A percentile compares a stretch with the other conserved stretches of the same genome.
These are phyloP conservation scores for Rubus idaeus DNA, from an alignment of 306 rosid genomes.

Conservation along the genomic window DNA sequence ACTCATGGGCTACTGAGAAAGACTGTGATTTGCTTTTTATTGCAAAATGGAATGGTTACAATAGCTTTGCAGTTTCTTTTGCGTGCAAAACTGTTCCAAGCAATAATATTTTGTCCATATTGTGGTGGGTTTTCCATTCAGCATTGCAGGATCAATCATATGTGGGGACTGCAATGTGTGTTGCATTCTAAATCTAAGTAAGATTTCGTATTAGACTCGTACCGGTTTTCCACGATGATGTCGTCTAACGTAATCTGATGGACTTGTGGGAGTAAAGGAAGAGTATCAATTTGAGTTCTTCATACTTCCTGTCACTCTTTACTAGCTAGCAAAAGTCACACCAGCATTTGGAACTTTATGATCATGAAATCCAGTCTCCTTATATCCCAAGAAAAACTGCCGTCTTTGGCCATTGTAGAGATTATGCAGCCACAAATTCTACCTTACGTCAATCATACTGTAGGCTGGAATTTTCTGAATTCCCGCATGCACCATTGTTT, in stretches of 20 bases:
- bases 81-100: not conserved
- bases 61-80: not conserved
- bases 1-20: not conserved
- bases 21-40: not conserved
- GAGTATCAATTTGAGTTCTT: not conserved
- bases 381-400: not conserved
- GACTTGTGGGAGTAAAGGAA: not conserved
- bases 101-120: not conserved
- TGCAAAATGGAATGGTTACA: not conserved
- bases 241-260: not conserved
- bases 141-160: not conserved
- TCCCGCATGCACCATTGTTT: constrained; percentile 52
- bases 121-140: not conserved
- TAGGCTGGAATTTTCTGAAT: constrained; percentile 67
- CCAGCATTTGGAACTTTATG: not conserved
- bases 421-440: not conserved
- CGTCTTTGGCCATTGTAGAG: not conserved
- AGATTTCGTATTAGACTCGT: not conserved
- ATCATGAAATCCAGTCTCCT: not conserved
- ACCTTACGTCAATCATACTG: constrained; percentile 37
- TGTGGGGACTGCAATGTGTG: not conserved
- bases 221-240: not conserved
- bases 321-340: not conserved
- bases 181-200: not conserved
- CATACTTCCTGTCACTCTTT: not conserved